Conservation (phyloP, 2,329 filamentous ascomycete genomes). For the Xylariales sp. region DNA sequence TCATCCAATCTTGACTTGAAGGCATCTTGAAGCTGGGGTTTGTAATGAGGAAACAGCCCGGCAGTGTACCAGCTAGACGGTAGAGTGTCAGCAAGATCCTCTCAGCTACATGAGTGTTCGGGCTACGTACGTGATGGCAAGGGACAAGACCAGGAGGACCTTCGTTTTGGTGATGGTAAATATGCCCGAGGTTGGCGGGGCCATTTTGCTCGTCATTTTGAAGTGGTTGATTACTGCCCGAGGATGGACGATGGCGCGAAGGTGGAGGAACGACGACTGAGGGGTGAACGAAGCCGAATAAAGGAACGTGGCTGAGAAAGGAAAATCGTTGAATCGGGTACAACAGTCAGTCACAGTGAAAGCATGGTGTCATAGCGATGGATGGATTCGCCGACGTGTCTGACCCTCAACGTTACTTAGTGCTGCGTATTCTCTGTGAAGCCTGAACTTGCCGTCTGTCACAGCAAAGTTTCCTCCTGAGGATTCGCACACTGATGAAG, state of each 20-base stretch:
- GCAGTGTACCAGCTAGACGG: constrained; percentile 43
- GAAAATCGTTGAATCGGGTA: too few relatives aligned
- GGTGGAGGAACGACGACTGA: background rate
- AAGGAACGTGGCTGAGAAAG: too few relatives aligned
- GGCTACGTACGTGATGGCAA: constrained; percentile 32
- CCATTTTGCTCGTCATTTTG: constrained; percentile 14
- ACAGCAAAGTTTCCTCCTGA: too few relatives aligned
- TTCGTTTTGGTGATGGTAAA: constrained; percentile 31
- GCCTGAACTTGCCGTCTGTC: too few relatives aligned
- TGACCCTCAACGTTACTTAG: too few relatives aligned
- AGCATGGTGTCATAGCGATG: too few relatives aligned
- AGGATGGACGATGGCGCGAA: background rate
- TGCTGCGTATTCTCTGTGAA: too few relatives aligned
- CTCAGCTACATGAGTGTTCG: background rate
- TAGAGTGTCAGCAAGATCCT: background rate
- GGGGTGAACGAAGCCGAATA: background rate
- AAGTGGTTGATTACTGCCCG: constrained; percentile 3
- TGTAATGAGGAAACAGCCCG: constrained; percentile 37
- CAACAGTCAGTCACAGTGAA: too few relatives aligned
- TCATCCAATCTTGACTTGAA: constrained; percentile 34
- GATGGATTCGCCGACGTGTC: too few relatives aligned
- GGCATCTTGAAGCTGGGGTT: constrained; percentile 34
- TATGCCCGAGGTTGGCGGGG: constrained; percentile 7
- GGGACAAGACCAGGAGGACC: constrained; percentile 29
- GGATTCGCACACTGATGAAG: too few relatives aligned